Conservation (phyloP, 139 green algal species). For the Chlorella sp. region DNA sequence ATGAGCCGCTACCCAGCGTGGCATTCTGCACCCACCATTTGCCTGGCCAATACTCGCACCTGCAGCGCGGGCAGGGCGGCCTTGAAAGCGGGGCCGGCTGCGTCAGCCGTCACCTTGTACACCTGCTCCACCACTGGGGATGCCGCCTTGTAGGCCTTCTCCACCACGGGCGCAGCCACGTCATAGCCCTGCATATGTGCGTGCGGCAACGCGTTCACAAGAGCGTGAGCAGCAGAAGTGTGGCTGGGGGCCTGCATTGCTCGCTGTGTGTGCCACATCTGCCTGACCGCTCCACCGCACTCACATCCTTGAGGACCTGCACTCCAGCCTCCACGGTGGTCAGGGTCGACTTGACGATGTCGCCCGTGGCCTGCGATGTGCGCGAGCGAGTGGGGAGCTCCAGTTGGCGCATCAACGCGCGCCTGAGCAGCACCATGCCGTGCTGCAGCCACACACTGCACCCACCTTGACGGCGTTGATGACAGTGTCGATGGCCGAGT, state of each 20-base stretch:
- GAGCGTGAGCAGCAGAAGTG: neutral
- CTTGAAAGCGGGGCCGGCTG: conserved; percentile 41
- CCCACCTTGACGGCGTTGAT: neutral
- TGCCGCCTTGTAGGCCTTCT: conserved; percentile 37
- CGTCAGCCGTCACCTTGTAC: conserved; percentile 26
- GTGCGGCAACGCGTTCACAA: neutral
- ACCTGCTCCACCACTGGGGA: conserved; percentile 40
- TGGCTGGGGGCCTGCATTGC: neutral
- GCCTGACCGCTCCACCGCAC: neutral
- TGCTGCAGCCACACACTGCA: too few species aligned
- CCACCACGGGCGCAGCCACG: conserved; percentile 50
- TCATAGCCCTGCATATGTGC: conserved; percentile 42
- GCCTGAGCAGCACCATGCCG: too few species aligned
- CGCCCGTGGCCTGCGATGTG: neutral
- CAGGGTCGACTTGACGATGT: neutral
- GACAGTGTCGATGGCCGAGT: neutral
- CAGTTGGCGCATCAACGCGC: too few species aligned
- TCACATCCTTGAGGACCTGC: neutral
- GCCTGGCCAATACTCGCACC: too few species aligned
- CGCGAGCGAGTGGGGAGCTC: too few species aligned
- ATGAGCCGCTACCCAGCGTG: neutral
- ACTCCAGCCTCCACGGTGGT: neutral
- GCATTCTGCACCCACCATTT: neutral
- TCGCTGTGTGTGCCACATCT: too few species aligned
- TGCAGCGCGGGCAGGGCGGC: conserved; percentile 36